phyloP scores from a whole-genome alignment of 2,329 filamentous ascomycete species.

The Exophiala phaeomuriformis region DNA sequence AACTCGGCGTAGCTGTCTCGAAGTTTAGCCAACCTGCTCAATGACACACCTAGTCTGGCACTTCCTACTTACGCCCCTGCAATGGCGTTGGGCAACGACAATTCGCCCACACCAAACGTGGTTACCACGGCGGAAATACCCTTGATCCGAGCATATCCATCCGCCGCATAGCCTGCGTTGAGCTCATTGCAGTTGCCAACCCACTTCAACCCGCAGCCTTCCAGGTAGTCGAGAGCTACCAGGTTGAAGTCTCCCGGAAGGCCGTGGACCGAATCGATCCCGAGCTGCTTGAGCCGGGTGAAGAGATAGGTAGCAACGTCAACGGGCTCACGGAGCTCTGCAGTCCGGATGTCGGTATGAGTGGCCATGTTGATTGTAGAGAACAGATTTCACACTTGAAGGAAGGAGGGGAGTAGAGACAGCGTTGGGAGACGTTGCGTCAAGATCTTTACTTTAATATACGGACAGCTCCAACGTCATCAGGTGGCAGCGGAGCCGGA shows the following conservation, averaged over 20 bases:
- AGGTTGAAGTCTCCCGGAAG: conserved; percentile 42
- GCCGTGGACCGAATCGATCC: conserved; percentile 46
- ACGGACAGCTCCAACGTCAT: conserved; percentile 4
- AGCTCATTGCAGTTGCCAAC: conserved; percentile 57
- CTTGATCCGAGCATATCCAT: conserved; percentile 65
- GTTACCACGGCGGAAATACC: conserved; percentile 37
- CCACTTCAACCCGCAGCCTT: conserved; percentile 49
- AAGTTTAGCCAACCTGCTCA: not conserved
- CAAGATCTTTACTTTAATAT: conserved; percentile 1
- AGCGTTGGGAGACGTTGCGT: not conserved
- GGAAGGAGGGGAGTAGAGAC: not conserved
- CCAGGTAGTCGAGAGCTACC: conserved; percentile 51
- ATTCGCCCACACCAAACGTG: conserved; percentile 53
- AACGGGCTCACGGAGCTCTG: conserved; percentile 40
- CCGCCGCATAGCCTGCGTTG: conserved; percentile 64
- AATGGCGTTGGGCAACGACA: conserved; percentile 32
- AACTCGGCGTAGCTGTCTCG: conserved; percentile 50
- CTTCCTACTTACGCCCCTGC: conserved; percentile 50
- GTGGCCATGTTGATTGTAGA: conserved; percentile 7
- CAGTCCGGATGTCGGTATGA: conserved; percentile 35
- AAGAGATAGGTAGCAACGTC: conserved; percentile 47
- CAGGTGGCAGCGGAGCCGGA: not conserved
- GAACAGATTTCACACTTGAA: not conserved
- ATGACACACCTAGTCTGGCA: no score
- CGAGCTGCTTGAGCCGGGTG: conserved; percentile 43